A percentile compares a stretch with the other conserved stretches of the same genome.
phyloP scores from a whole-genome alignment of 1,284 basidiomycete species.

The Austroboletus novae-zelandiae region DNA sequence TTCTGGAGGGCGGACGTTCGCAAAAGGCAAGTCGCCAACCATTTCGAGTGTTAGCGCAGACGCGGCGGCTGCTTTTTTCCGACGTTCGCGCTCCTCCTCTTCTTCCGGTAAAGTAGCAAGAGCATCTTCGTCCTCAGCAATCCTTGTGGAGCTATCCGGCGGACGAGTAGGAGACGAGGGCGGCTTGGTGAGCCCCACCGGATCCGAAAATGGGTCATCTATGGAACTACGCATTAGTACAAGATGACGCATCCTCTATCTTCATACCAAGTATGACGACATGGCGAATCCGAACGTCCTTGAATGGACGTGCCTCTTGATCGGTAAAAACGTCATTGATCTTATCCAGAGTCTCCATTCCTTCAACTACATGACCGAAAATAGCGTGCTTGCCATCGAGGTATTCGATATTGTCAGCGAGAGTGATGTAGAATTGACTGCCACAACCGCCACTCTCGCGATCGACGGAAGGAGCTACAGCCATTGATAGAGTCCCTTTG shows the following conservation, averaged over 20 bases:
- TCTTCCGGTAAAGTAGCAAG: slow-evolving; percentile 76
- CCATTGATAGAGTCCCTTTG: slow-evolving; percentile 96
- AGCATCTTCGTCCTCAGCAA: slow-evolving; percentile 89
- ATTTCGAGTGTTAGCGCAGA: slow-evolving; percentile 97
- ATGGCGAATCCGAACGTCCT: slow-evolving; percentile 92
- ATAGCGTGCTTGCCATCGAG: slow-evolving; percentile 95
- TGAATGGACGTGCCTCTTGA: slow-evolving; percentile 84
- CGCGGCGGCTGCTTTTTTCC: slow-evolving; percentile 84
- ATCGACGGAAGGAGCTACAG: slow-evolving; percentile 75
- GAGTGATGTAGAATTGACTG: slow-evolving; percentile 95
- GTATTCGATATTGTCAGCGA: slow-evolving; percentile 89
- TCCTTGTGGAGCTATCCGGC: slow-evolving; percentile 82
- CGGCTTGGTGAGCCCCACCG: slow-evolving; percentile 68
- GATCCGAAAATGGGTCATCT: slow-evolving; percentile 97
- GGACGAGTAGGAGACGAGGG: slow-evolving; percentile 76
- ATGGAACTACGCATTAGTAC: slow-evolving; percentile 6
- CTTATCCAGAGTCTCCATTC: slow-evolving; percentile 89
- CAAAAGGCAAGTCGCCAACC: slow-evolving; percentile 98
- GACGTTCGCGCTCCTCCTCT: slow-evolving; percentile 74
- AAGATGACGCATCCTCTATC: slow-evolving; percentile 1
- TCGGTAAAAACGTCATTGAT: slow-evolving; percentile 91
- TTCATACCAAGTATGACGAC: slow-evolving; percentile 82
- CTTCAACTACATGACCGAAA: slow-evolving; percentile 95
- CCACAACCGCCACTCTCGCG: slow-evolving; percentile 81
- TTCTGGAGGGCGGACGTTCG: slow-evolving; percentile 96